These are phyloP conservation scores for Rosa lucieae DNA, from an alignment of 306 rosid species.

Conservation along the genomic window DNA sequence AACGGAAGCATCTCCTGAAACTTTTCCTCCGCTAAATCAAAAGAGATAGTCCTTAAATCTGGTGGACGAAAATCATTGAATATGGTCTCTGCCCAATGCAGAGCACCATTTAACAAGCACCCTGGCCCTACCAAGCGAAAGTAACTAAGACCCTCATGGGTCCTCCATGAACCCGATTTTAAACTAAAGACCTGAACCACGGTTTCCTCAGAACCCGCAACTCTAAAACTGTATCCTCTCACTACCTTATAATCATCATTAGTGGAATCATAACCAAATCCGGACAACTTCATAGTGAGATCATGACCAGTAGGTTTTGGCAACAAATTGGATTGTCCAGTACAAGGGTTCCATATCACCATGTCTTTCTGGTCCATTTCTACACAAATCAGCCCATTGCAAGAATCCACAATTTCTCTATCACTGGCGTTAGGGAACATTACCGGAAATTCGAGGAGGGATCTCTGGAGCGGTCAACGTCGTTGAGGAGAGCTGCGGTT, in stretches of 20 bases:
- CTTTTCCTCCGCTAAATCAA: conserved; percentile 1
- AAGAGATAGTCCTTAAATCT: neutral
- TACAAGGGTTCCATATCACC: neutral
- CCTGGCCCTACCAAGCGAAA: neutral
- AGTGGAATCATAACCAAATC: neutral
- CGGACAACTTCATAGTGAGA: neutral
- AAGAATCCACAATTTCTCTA: neutral
- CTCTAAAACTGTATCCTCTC: neutral
- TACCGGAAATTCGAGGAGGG: neutral
- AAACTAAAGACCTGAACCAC: neutral
- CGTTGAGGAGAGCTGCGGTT: too few species aligned
- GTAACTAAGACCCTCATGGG: neutral
- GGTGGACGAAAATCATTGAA: neutral
- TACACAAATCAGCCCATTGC: neutral
- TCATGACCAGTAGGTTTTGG: too few species aligned
- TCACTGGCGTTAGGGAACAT: neutral
- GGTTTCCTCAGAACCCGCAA: neutral
- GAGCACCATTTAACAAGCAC: neutral
- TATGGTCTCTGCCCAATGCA: neutral
- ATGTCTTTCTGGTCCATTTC: too few species aligned
- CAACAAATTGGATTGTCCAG: too few species aligned
- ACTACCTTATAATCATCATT: neutral
- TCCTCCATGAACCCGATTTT: neutral
- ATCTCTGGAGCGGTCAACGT: too few species aligned
- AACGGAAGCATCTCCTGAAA: neutral